A percentile compares a stretch with the other conserved stretches of the same genome.
Conservation (phyloP, 176 grass and related monocot genomes). For the Aechmea fasciata region DNA sequence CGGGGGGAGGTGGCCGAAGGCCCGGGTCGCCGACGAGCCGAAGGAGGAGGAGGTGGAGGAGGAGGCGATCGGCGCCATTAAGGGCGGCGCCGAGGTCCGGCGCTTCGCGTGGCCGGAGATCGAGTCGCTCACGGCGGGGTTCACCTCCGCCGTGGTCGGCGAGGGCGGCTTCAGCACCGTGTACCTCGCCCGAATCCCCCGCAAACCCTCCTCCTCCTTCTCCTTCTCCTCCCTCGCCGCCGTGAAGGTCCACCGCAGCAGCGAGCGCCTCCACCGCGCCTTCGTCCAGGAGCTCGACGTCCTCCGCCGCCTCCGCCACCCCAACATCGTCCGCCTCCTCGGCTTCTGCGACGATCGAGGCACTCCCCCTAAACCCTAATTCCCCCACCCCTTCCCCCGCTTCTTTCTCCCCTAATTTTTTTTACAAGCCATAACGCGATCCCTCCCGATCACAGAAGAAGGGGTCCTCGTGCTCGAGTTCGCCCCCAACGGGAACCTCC, state of each 20-base stretch:
- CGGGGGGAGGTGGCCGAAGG: neutral
- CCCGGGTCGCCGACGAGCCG: conserved; percentile 21
- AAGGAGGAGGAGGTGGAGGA: neutral
- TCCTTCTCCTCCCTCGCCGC: conserved; percentile 42
- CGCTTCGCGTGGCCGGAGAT: conserved; percentile 57
- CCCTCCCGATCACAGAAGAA: conserved; percentile 37
- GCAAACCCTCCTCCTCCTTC: conserved; percentile 9
- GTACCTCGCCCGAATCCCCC: conserved; percentile 60
- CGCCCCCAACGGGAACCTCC: conserved; percentile 77
- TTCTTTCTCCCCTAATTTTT: neutral
- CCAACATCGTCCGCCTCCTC: conserved; percentile 74
- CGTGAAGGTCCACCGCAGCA: conserved; percentile 82
- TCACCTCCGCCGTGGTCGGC: conserved; percentile 62
- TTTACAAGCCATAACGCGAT: too few relatives aligned
- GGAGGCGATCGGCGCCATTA: too few relatives aligned
- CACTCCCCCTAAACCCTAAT: conserved; percentile 7
- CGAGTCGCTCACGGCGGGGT: conserved; percentile 50
- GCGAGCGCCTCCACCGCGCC: conserved; percentile 87
- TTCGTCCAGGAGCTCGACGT: conserved; percentile 88
- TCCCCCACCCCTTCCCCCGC: neutral
- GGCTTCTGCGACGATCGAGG: conserved; percentile 87
- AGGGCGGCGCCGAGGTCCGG: conserved; percentile 7
- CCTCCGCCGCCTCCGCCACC: conserved; percentile 59
- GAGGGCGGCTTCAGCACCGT: conserved; percentile 95
- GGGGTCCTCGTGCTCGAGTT: conserved; percentile 84